phyloP scores from a whole-genome alignment of 805 yeast genomes.

The Maudiozyma saulgeensis region DNA sequence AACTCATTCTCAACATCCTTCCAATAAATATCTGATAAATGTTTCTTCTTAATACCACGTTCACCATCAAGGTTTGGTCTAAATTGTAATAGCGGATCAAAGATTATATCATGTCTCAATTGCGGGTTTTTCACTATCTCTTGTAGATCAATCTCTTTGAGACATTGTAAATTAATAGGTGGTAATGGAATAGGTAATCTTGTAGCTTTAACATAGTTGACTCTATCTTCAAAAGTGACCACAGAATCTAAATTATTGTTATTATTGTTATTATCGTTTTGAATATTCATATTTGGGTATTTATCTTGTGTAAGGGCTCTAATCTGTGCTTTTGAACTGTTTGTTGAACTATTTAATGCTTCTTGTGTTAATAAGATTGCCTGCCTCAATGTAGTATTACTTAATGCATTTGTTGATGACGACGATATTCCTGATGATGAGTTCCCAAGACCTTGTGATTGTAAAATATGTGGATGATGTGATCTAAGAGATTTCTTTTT shows the following conservation, averaged over 20 bases:
- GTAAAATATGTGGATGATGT: slow-evolving; percentile 3
- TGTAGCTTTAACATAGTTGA: slow-evolving; percentile 13
- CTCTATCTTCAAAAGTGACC: slow-evolving; percentile 20
- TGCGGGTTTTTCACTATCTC: slow-evolving; percentile 89
- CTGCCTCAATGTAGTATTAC: slow-evolving; percentile 4
- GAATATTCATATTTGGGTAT: neutral
- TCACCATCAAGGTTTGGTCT: slow-evolving; percentile 89
- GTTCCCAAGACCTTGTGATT: neutral
- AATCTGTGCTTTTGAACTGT: neutral
- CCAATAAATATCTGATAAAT: slow-evolving; percentile 79
- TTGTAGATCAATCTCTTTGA: slow-evolving; percentile 78
- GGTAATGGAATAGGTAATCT: slow-evolving; percentile 47
- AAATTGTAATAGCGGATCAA: slow-evolving; percentile 86
- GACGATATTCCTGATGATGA: neutral
- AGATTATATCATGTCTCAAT: slow-evolving; percentile 82
- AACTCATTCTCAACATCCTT: slow-evolving; percentile 63
- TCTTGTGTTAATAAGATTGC: slow-evolving; percentile 6
- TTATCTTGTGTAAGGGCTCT: neutral
- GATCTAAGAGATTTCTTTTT: slow-evolving; percentile 7
- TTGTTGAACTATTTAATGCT: slow-evolving; percentile 2
- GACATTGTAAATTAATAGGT: slow-evolving; percentile 71
- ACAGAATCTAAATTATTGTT: neutral
- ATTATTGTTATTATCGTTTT: neutral
- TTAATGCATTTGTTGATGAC: slow-evolving; percentile 1
- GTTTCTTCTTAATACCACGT: slow-evolving; percentile 69